Evolutionary conservation across 2,329 filamentous ascomycete species (phyloP).

Genomic region (Clarireedia homoeocarpa): DNA sequence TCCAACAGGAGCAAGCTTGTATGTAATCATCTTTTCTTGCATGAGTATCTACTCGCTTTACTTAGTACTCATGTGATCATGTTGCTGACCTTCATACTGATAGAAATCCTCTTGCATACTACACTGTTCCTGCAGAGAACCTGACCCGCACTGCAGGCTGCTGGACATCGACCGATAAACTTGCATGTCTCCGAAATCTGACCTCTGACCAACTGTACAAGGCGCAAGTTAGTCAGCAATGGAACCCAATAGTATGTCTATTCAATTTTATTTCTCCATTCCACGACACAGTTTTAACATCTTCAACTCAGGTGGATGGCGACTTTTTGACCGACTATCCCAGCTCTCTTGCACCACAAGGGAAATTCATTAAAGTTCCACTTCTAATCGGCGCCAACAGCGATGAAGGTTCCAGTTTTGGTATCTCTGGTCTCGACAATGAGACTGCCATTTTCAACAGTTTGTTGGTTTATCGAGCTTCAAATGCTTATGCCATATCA

Average conservation of each 20-base stretch:
- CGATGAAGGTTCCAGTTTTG: slow-evolving; percentile 40
- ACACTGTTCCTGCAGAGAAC: slow-evolving; percentile 31
- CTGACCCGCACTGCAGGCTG: slow-evolving; percentile 28
- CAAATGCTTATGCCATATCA: slow-evolving; percentile 36
- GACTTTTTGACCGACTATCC: slow-evolving; percentile 41
- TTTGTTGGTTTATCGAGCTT: slow-evolving; percentile 34
- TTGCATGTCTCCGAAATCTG: slow-evolving; percentile 19
- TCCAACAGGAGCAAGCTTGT: slow-evolving; percentile 12
- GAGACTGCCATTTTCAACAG: slow-evolving; percentile 36
- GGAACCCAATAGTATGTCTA: slow-evolving; percentile 15
- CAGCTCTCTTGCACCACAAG: slow-evolving; percentile 36
- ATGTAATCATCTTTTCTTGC: neutral
- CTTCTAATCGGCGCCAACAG: slow-evolving; percentile 41
- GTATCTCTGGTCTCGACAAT: slow-evolving; percentile 34
- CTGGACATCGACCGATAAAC: slow-evolving; percentile 15
- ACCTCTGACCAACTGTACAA: slow-evolving; percentile 14
- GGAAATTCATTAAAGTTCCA: slow-evolving; percentile 37
- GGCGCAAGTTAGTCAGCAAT: slow-evolving; percentile 15
- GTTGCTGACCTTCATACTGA: neutral
- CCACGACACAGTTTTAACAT: neutral
- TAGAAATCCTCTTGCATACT: slow-evolving; percentile 28
- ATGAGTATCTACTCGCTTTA: neutral
- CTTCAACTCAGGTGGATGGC: slow-evolving; percentile 31
- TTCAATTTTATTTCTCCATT: neutral
- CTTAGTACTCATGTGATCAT: no score